These are phyloP conservation scores for Diaporthe amygdali DNA, from an alignment of 2,329 filamentous ascomycete genomes.

Conservation along the genomic window DNA sequence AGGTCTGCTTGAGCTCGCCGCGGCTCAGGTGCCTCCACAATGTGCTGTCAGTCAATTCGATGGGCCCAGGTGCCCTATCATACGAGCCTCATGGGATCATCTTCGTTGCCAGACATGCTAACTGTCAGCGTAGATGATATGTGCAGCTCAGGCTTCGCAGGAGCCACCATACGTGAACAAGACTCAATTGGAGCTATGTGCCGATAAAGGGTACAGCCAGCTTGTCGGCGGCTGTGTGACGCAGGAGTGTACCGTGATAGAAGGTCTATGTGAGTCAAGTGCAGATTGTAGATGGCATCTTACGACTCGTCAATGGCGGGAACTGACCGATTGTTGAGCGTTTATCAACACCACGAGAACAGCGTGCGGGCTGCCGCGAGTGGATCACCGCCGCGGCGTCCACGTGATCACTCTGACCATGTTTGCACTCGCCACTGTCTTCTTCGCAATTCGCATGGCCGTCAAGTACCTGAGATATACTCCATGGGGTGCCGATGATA, in stretches of 20 bases:
- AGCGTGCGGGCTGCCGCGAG: neutral
- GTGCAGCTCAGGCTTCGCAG: neutral
- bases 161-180: neutral
- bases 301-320: neutral
- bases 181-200: neutral
- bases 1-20: neutral
- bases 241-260: neutral
- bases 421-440: neutral
- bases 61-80: too few relatives aligned
- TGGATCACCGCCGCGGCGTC: neutral
- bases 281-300: neutral
- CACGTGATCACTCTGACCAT: neutral
- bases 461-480: neutral
- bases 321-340: neutral
- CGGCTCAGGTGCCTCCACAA: neutral
- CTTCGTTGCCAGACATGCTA: neutral
- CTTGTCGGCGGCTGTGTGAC: neutral
- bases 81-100: rapidly evolving
- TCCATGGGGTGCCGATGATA: neutral
- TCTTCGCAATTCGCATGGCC: neutral
- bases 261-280: neutral
- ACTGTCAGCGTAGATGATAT: neutral
- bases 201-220: neutral
- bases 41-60: neutral
- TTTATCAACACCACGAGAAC: neutral